These are phyloP conservation scores for Mimosa bimucronata DNA, from an alignment of 306 rosid species.

Conservation along the genomic window DNA sequence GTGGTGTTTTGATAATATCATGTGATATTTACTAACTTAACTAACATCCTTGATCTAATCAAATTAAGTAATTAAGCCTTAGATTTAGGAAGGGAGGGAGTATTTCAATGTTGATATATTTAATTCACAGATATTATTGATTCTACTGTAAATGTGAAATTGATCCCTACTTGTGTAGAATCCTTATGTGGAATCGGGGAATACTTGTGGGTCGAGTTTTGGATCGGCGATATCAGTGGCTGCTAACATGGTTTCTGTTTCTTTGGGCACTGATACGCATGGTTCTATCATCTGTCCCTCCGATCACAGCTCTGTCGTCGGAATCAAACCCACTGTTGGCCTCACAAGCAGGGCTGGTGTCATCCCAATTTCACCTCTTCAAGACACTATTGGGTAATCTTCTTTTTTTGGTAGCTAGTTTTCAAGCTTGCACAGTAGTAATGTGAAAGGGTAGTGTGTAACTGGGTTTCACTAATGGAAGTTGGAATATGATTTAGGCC, in stretches of 20 bases:
- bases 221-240: constrained; percentile 73
- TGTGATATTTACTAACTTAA: too few relatives aligned
- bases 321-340: constrained; percentile 72
- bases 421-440: not conserved
- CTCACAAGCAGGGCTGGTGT: constrained; percentile 77
- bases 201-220: constrained; percentile 71
- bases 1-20: too few relatives aligned
- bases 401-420: not conserved
- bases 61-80: too few relatives aligned
- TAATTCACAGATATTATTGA: not conserved
- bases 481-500: constrained; percentile 45
- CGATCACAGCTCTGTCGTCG: constrained; percentile 68
- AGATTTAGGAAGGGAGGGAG: too few relatives aligned
- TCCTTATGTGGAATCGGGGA: constrained; percentile 52
- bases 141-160: not conserved
- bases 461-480: not conserved
- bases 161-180: constrained; percentile 43
- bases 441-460: not conserved
- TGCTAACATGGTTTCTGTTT: constrained; percentile 61
- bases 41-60: too few relatives aligned
- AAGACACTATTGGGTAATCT: constrained; percentile 65
- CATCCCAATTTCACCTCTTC: constrained; percentile 58
- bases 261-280: constrained; percentile 70
- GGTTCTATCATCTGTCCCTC: constrained; percentile 69
- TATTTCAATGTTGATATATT: too few relatives aligned